Base-by-base conservation (phyloP, 805 yeast genomes). In the Wickerhamiella azyma region DNA sequence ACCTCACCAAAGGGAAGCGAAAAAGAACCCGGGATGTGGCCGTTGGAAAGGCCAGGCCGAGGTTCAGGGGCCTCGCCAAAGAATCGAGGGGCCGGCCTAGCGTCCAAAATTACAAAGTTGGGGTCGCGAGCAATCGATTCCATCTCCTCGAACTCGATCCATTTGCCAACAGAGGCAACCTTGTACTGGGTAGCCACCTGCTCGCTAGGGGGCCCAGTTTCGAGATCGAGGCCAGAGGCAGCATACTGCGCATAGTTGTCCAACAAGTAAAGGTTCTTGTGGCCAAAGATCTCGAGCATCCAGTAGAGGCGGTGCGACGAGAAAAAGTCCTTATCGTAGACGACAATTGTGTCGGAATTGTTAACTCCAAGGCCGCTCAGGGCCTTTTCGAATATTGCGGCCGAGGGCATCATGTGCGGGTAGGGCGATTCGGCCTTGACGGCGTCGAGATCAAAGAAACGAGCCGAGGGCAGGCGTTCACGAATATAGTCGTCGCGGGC, bases 291-390 rank as follows among this genome's bases (percentile, higher is more conserved):
- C 32, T 77, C 71, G 55, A 92, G 72, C 54, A 88, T 85, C 96
- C 96, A 92, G 0, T 86, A 88, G 14, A 83, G 94, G 53, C 98
- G 72, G 33, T 96, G 95, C 2, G 88, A 77, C 37, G 94, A 79
- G 61, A 89, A 85, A 51, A 82, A 78, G 2, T 94, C 94, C 52
- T 78, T 77, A 63, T 92, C 98, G 61, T 92, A 92, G 10, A 92
- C 75, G 9, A 92, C 80, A 35, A 92, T 59, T 11, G 68, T 64
- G 53, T 88, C 92, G 42, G 67, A 64, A 13, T 47, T 49, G 18
- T 39, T 32, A 17, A 66, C 37, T 0, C 67, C 68, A 43, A 61
- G 52, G 17, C 46, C 35, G 40, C 58, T 48, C 55, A 64, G 56
- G 5, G 74, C 70, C 5, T 55, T 40, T 43, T 75, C 74, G 62